These are phyloP conservation scores for Yarrowia sp. DNA, from an alignment of 805 yeast genomes.

Conservation along the genomic window DNA sequence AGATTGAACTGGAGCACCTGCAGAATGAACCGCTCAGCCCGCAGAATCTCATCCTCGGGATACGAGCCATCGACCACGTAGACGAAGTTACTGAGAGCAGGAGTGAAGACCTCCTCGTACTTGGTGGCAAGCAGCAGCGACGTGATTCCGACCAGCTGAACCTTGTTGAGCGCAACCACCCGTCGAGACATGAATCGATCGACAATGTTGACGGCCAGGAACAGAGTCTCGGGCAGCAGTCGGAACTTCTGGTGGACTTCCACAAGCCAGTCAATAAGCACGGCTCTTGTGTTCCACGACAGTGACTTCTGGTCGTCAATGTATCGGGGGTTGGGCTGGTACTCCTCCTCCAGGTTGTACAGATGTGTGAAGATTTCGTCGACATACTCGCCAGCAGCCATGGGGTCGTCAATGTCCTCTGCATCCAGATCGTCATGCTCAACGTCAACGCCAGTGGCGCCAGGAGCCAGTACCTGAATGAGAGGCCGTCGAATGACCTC, in stretches of 20 bases:
- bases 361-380: constrained; percentile 79
- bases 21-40: constrained; percentile 76
- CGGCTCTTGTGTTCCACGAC: constrained; percentile 79
- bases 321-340: constrained; percentile 60
- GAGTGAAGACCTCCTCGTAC: constrained; percentile 87
- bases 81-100: constrained; percentile 79
- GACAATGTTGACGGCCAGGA: constrained; percentile 77
- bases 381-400: constrained; percentile 93
- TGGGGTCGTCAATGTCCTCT: constrained; percentile 43
- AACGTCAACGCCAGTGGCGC: constrained; percentile 22
- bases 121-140: constrained; percentile 86
- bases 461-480: constrained; percentile 3
- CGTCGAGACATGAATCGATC: constrained; percentile 80
- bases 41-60: constrained; percentile 72
- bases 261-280: constrained; percentile 89
- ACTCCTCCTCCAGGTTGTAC: constrained; percentile 64
- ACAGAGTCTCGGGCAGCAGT: constrained; percentile 79
- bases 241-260: constrained; percentile 84
- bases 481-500: constrained; percentile 21
- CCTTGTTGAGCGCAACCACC: constrained; percentile 67
- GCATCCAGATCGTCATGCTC: constrained; percentile 38
- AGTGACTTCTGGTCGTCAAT: constrained; percentile 60
- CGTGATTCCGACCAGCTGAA: constrained; percentile 84
- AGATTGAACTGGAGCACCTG: constrained; percentile 69
- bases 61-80: constrained; percentile 85